A percentile compares a stretch with the other conserved stretches of the same genome.
phyloP scores from a whole-genome alignment of 257 asterid species.

The Solanum gandarillasii region DNA sequence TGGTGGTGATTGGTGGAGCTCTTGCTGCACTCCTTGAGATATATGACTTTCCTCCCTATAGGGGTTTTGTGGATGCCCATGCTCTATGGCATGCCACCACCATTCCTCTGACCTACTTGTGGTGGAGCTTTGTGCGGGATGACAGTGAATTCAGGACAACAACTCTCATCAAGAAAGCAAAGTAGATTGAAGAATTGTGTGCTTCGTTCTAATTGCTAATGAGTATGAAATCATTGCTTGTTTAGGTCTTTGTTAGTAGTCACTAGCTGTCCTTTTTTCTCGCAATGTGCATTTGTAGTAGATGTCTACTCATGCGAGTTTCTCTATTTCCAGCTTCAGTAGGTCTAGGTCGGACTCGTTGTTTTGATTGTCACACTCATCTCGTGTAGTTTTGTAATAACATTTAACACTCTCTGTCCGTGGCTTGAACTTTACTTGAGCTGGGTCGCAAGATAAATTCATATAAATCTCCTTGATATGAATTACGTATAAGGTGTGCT shows the following conservation, averaged over 20 bases:
- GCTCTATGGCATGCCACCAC: constrained; percentile 79
- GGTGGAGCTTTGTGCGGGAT: constrained; percentile 80
- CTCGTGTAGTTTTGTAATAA: not conserved
- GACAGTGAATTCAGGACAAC: constrained; percentile 64
- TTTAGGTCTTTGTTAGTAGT: constrained; percentile 1
- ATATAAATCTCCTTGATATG: not conserved
- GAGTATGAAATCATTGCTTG: not conserved
- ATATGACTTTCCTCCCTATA: constrained; percentile 70
- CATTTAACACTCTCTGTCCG: not conserved
- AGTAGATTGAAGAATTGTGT: constrained; percentile 13
- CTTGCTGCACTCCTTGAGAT: constrained; percentile 56
- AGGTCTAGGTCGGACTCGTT: constrained; percentile 9
- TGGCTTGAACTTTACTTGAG: not conserved
- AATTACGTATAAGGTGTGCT: not conserved
- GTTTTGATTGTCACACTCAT: not conserved
- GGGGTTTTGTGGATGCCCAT: constrained; percentile 71
- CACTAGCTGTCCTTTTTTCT: constrained; percentile 20
- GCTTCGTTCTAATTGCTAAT: not conserved
- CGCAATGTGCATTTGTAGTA: constrained; percentile 16
- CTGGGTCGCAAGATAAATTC: not conserved
- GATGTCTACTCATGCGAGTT: constrained; percentile 37
- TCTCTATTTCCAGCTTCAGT: constrained; percentile 14
- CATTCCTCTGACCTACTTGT: constrained; percentile 57
- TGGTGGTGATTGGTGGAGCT: constrained; percentile 52
- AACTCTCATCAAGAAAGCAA: constrained; percentile 45